These are phyloP conservation scores for Silene noctiflora DNA, from an alignment of 179 eudicot genomes.

Conservation along the genomic window DNA sequence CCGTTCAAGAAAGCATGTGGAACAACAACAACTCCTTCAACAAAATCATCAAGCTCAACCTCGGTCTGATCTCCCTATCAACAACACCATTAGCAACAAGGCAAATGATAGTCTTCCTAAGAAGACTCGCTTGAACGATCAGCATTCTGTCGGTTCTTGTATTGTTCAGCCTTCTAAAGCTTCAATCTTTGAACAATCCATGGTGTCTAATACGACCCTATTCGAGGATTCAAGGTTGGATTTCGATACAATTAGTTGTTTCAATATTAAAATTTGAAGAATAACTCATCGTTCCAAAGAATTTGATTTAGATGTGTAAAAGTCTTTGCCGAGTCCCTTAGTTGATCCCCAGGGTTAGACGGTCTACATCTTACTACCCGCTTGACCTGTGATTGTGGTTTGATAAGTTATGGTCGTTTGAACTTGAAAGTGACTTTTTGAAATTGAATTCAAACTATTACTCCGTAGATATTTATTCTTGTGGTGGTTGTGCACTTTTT, in stretches of 20 bases:
- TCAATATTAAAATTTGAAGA: too few relatives aligned
- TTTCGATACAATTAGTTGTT: not conserved
- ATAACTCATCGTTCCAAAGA: too few relatives aligned
- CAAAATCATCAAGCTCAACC: conserved; percentile 28
- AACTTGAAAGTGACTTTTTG: too few relatives aligned
- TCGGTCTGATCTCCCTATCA: conserved; percentile 12
- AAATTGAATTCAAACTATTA: not conserved
- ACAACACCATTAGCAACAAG: conserved; percentile 11
- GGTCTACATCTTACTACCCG: not conserved
- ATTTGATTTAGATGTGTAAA: not conserved
- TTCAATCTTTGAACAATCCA: conserved; percentile 27
- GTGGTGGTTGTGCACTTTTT: conserved; percentile 13
- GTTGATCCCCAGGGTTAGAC: not conserved
- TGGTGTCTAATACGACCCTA: conserved; percentile 24
- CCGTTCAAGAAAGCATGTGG: conserved; percentile 99
- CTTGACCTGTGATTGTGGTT: too few relatives aligned
- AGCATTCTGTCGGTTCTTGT: conserved; percentile 18
- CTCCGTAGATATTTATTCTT: not conserved
- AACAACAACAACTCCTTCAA: conserved; percentile 33
- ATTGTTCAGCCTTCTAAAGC: conserved; percentile 19
- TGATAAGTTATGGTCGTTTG: too few relatives aligned
- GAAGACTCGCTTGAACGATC: conserved; percentile 30
- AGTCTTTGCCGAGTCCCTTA: too few relatives aligned
- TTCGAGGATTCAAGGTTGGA: conserved; percentile 33
- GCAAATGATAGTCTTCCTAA: conserved; percentile 20